These are phyloP conservation scores for Tricholoma hemisulphureum DNA, from an alignment of 768 basidiomycete species.

Conservation along the genomic window DNA sequence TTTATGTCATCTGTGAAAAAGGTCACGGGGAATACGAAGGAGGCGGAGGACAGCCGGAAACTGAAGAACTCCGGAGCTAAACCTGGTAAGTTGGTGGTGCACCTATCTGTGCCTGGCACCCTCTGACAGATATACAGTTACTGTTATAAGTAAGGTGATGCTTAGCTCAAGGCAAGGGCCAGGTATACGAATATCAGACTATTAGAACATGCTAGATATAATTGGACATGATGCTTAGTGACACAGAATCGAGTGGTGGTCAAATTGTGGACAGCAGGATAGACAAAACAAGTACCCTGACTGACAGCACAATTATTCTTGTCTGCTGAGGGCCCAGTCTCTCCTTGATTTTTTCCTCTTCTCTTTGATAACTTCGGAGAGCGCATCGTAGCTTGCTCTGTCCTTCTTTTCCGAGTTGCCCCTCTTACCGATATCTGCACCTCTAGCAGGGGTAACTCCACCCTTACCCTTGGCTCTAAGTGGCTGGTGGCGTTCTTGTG, in stretches of 20 bases:
- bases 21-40: constrained; percentile 68
- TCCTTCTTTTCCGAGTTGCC: constrained; percentile 28
- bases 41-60: constrained; percentile 45
- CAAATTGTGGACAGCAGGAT: constrained; percentile 3
- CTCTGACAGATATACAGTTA: constrained; percentile 43
- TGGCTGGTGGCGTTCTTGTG: constrained; percentile 60
- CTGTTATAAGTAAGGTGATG: constrained; percentile 74
- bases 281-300: constrained; percentile 1
- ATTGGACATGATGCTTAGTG: constrained; percentile 8
- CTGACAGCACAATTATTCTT: neutral
- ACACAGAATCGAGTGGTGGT: constrained; percentile 10
- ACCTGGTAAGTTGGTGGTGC: constrained; percentile 39
- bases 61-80: constrained; percentile 40
- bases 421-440: constrained; percentile 60
- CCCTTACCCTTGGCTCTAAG: constrained; percentile 29
- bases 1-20: constrained; percentile 74
- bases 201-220: constrained; percentile 38
- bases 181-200: constrained; percentile 84
- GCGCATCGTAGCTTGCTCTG: constrained; percentile 33
- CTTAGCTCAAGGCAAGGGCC: constrained; percentile 86
- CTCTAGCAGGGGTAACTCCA: constrained; percentile 28
- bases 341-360: constrained; percentile 35
- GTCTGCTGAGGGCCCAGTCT: constrained; percentile 17
- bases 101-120: neutral
- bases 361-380: constrained; percentile 41